Evolutionary conservation across 352 stramenopile genomes (phyloP).

Genomic region (Globisporangium cylindrosporum): DNA sequence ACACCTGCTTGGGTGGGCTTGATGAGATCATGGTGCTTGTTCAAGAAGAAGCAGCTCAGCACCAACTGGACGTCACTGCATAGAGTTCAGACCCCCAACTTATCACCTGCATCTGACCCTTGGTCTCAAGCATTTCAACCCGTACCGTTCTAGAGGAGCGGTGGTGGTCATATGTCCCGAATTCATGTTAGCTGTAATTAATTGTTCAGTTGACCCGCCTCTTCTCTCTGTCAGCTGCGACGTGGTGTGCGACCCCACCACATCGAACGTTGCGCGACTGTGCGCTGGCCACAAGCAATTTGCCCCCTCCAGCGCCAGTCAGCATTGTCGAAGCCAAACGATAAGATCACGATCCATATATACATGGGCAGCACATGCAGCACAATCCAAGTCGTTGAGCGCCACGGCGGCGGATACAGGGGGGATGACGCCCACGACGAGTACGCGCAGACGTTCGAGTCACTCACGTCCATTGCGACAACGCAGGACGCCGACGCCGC

Average conservation of each 20-base stretch:
- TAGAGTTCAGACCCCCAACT: not conserved
- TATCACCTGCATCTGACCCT: not conserved
- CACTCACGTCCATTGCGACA: not conserved
- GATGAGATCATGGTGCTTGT: not conserved
- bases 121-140: not conserved
- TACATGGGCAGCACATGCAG: slow-evolving; percentile 16
- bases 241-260: not conserved
- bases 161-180: not conserved
- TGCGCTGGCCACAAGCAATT: not conserved
- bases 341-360: not conserved
- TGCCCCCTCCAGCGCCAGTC: not conserved
- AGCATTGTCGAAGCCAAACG: not conserved
- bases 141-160: too few species aligned
- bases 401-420: not conserved
- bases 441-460: slow-evolving; percentile 7
- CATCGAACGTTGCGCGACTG: not conserved
- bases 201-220: not conserved
- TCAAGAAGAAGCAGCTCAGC: not conserved
- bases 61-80: not conserved
- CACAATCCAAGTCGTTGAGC: slow-evolving; percentile 13
- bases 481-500: not conserved
- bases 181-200: not conserved
- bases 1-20: not conserved
- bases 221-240: not conserved
- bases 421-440: not conserved